A percentile compares a stretch with the other conserved stretches of the same genome.
These are phyloP conservation scores for Penicillium sp. DNA, from an alignment of 2,329 filamentous ascomycete species.

Conservation along the genomic window DNA sequence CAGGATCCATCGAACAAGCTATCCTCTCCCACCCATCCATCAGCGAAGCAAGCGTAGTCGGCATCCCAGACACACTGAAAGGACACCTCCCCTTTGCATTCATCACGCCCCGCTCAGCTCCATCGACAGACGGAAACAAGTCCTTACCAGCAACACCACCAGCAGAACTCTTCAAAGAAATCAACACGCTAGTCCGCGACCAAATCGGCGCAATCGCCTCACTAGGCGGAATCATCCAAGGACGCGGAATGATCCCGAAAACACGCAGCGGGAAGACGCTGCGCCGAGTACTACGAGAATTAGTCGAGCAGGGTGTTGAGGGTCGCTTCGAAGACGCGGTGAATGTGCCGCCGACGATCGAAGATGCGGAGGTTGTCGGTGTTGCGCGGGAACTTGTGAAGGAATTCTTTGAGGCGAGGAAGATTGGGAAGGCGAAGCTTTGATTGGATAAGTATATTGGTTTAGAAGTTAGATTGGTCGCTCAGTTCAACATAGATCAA, in stretches of 20 bases:
- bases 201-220: constrained; percentile 85
- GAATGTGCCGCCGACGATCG: constrained; percentile 73
- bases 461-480: no score
- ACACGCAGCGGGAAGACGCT: constrained; percentile 90
- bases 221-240: constrained; percentile 78
- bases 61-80: constrained; percentile 78
- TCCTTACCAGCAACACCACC: constrained; percentile 34
- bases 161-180: constrained; percentile 40
- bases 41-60: constrained; percentile 79
- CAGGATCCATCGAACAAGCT: constrained; percentile 83
- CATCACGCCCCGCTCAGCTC: constrained; percentile 43
- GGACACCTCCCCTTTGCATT: constrained; percentile 91
- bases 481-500: no score
- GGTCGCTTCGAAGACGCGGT: constrained; percentile 68
- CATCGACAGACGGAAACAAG: background rate
- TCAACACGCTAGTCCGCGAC: constrained; percentile 57
- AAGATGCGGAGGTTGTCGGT: constrained; percentile 69
- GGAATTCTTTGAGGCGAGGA: constrained; percentile 62
- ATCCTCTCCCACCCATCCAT: constrained; percentile 73
- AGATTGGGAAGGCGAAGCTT: constrained; percentile 44
- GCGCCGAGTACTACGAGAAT: constrained; percentile 70
- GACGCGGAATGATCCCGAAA: constrained; percentile 81
- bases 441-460: no score
- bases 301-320: constrained; percentile 74
- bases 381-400: constrained; percentile 64